Conservation (phyloP, 208 protist species). For the Tritrichomonas foetus region DNA sequence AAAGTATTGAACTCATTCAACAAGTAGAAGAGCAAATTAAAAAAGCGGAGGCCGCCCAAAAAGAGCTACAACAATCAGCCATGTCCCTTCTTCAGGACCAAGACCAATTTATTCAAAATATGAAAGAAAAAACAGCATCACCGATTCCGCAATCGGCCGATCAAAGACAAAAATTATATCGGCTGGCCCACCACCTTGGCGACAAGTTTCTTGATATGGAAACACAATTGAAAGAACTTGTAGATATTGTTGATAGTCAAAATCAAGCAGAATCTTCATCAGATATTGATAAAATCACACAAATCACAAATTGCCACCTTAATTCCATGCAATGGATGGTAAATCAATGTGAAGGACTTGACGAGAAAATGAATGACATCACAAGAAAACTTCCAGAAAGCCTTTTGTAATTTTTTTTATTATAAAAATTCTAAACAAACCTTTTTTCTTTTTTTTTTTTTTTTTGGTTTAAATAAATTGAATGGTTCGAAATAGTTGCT, state of each 20-base stretch:
- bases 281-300: background rate
- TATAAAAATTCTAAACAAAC: too few relatives aligned
- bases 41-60: background rate
- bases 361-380: background rate
- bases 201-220: background rate
- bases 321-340: background rate
- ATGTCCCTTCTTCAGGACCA: background rate
- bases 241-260: background rate
- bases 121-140: background rate
- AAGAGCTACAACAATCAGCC: background rate
- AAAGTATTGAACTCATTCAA: background rate
- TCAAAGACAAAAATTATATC: background rate
- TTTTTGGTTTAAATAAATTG: too few relatives aligned
- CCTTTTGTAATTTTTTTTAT: too few relatives aligned
- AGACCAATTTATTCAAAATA: background rate
- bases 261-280: background rate
- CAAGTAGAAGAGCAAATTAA: background rate
- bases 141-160: background rate
- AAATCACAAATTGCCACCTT: conserved; percentile 13
- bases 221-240: background rate
- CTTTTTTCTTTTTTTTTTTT: too few relatives aligned
- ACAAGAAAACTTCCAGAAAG: background rate
- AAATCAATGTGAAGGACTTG: background rate
- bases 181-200: background rate
- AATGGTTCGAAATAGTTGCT: too few relatives aligned